Evolutionary conservation across 192 early-diverging fungal genomes (phyloP).

Genomic region (Linnemannia zychae): DNA sequence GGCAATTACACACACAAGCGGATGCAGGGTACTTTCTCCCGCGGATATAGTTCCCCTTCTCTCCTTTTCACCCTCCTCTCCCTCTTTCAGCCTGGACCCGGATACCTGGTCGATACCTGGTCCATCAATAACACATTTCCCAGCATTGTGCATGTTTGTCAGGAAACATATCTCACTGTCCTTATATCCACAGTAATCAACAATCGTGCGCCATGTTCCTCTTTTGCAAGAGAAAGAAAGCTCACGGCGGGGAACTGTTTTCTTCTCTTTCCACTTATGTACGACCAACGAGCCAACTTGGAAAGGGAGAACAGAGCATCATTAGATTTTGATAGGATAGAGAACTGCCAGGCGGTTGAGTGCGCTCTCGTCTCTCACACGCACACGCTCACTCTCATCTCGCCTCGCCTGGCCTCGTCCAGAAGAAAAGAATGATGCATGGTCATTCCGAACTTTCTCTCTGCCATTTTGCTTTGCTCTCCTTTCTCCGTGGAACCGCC

Average conservation of each 20-base stretch:
- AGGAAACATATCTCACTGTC: neutral
- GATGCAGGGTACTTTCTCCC: neutral
- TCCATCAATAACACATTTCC: neutral
- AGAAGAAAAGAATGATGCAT: neutral
- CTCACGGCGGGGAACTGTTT: neutral
- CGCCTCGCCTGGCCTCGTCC: neutral
- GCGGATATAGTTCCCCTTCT: neutral
- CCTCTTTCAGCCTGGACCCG: neutral
- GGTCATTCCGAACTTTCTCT: conserved; percentile 7
- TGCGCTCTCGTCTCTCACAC: neutral
- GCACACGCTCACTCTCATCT: no score
- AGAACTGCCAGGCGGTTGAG: neutral
- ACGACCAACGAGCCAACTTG: conserved; percentile 6
- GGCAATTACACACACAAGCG: neutral
- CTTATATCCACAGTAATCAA: neutral
- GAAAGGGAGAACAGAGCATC: neutral
- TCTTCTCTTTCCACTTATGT: neutral
- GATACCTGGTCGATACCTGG: conserved; percentile 5
- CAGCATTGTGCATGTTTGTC: neutral
- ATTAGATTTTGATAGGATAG: no score
- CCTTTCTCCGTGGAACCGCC: neutral
- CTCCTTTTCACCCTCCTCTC: neutral
- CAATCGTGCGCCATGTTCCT: neutral
- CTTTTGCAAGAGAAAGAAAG: neutral
- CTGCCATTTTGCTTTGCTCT: neutral